Percentiles rank a stretch among this genome's conserved stretches.
Conservation (phyloP, 257 asterid species). For the Rauvolfia tetraphylla region DNA sequence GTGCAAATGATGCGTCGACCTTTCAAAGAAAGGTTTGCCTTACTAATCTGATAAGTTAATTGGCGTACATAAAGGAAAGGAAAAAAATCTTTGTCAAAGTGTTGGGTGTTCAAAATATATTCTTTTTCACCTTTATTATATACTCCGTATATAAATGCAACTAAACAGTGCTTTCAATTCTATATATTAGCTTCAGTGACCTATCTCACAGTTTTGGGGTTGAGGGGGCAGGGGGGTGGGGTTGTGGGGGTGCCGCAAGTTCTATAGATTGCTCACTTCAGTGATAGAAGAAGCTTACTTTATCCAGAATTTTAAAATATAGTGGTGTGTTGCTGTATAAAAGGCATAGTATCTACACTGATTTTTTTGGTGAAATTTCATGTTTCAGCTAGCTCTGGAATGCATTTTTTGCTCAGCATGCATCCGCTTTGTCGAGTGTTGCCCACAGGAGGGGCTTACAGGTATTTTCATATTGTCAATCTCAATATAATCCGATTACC, state of each 20-base stretch:
- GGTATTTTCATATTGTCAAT: conserved; percentile 45
- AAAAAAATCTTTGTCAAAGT: not conserved
- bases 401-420: conserved; percentile 99
- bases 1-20: conserved; percentile 96
- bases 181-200: not conserved
- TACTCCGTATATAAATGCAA: not conserved
- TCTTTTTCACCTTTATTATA: not conserved
- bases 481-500: too few relatives aligned
- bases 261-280: not conserved
- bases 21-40: conserved; percentile 93
- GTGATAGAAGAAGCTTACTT: not conserved
- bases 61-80: too few relatives aligned
- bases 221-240: not conserved
- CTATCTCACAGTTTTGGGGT: not conserved
- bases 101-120: not conserved
- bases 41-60: conserved; percentile 9
- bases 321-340: not conserved
- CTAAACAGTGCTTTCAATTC: not conserved
- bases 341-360: not conserved
- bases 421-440: conserved; percentile 97
- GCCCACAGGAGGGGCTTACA: conserved; percentile 99
- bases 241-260: not conserved
- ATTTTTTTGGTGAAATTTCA: not conserved
- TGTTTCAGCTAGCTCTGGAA: conserved; percentile 93
- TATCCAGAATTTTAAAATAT: not conserved